Evolutionary conservation across 192 early-diverging fungal species (phyloP), one percentile per base, ranked within the genome.

Genomic region (Entomortierella beljakovae): DNA sequence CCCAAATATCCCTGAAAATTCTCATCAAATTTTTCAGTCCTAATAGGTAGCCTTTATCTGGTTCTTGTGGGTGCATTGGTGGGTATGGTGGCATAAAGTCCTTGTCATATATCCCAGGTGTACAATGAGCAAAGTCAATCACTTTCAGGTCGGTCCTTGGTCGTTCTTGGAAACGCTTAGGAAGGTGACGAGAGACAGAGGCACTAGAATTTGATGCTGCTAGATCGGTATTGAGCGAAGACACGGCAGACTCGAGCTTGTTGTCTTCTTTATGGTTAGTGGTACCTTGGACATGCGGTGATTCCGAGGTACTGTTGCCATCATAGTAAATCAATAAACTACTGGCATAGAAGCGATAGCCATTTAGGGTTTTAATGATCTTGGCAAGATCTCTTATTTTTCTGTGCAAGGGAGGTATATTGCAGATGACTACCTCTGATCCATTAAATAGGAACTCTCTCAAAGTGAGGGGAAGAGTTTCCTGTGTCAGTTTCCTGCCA

Each of bases 51-150:
- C 95, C 95, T 40, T 84, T 87, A 72, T 96, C 95, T 4, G 93
- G 90, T n/a, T 88, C 91, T 22, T 82, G 70, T 16, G 70, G 65
- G n/a, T 82, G 71, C 61, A 79, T 71, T 0, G 87, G 86, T 16
- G 86, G 84, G 58, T 85, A 87, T 9, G 59, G 69, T 15, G 68
- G 55, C 32, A 86, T 80, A 6, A 51, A 28, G 9, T 56, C 43
- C 42, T 59, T 57, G 29, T 85, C 64, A 38, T 74, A 84, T 18
- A 82, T 75, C 15, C 84, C 86, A 6, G 88, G 89, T 1, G 95
- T 89, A 68, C 95, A 96, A 64, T 98, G 92, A 11, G 95, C 95
- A 84, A 99, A 99, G 73, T 99, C 98, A 68, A 99, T 99, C 81
- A 99, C 95, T 50, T 92, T 90, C 33, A 99, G 77, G 65, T 97